Percentiles rank a stretch among this genome's conserved stretches.
Evolutionary conservation across 164 flowering plant genomes (phyloP).

Genomic region (Magnolia changhungtana): DNA sequence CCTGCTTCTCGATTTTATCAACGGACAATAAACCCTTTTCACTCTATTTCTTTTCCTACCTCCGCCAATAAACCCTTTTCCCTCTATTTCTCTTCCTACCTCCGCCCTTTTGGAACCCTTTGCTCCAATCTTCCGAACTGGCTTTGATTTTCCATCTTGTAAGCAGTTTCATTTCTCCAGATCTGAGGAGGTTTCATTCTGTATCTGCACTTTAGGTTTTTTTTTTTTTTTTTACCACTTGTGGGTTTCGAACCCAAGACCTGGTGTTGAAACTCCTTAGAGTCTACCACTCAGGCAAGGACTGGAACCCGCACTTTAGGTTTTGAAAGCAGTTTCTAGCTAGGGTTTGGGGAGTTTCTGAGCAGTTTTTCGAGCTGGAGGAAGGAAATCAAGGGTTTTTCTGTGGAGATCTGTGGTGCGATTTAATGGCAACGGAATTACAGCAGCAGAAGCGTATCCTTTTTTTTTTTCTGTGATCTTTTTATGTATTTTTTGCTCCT

Average conservation of each 20-base stretch:
- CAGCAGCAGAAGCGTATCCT: constrained; percentile 38
- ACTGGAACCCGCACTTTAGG: too few relatives aligned
- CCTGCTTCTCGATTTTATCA: too few relatives aligned
- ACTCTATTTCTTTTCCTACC: background rate
- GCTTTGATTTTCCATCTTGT: background rate
- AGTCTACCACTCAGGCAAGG: too few relatives aligned
- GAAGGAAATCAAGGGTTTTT: constrained; percentile 1
- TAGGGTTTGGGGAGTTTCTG: too few relatives aligned
- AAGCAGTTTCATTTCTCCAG: background rate
- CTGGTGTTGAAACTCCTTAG: too few relatives aligned
- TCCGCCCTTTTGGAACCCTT: background rate
- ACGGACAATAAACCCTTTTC: too few relatives aligned
- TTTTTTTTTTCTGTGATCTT: background rate
- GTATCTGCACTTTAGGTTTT: too few relatives aligned
- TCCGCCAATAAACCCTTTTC: background rate
- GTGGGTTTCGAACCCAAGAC: too few relatives aligned
- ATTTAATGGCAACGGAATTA: constrained; percentile 27
- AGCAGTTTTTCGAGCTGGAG: constrained; percentile 30
- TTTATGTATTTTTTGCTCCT: background rate
- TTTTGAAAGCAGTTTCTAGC: too few relatives aligned
- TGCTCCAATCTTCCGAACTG: background rate
- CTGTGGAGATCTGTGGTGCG: constrained; percentile 39
- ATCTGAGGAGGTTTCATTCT: too few relatives aligned
- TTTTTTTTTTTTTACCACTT: too few relatives aligned
- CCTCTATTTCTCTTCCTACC: background rate